Base-by-base conservation (phyloP, 177 flowering plant genomes). In the Vitis hybrid region DNA sequence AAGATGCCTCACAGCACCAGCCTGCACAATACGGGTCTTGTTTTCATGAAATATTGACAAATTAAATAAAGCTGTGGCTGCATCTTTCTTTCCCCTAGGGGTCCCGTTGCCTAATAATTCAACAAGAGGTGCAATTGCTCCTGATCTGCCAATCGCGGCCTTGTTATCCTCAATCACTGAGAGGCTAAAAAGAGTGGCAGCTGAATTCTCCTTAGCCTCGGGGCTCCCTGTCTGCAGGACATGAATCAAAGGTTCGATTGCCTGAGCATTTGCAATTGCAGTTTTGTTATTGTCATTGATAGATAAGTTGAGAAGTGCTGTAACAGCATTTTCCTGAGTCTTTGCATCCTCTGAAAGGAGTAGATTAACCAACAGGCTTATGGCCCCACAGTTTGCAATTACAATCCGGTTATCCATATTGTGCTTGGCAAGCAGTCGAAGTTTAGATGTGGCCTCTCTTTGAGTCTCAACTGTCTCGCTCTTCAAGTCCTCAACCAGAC, bases 81-180 rank as follows among this genome's bases (percentile, higher is more conserved):
- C 98, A 76, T 93, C 98, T 79, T 86, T 93, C 85, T 91, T 93
- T 13, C 98, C 98, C 70, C 97, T 82, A 2, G 94, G 97, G 69
- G 94, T 92, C 49, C 97, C 97, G 76, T 87, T 85, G 46, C 95
- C 91, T 75, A 92, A 75, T 58, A 92, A 77, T 65, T 93, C 97
- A 62, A 93, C 98, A 70, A 93, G 80, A 50, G 98, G 98, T 40
- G 70, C 65, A 60, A 93, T 85, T 15, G 98, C 98, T 19, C 97
- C 94, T 21, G 97, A 86, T 65, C 87, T 76, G 49, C 98, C 98
- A 58, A 93, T 93, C 76, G 56, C 81, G 49, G 86, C 67, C 79
- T 91, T 93, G 81, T 88, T 91, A 18, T 93, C 97, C 75, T 86
- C 97, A 18, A 86, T 84, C 65, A 89, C 94, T 3, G 98, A 91